Percentiles rank a stretch among this genome's conserved stretches.
These are phyloP conservation scores for Beauveria sp. DNA, from an alignment of 2,329 filamentous ascomycete species.

Conservation along the genomic window DNA sequence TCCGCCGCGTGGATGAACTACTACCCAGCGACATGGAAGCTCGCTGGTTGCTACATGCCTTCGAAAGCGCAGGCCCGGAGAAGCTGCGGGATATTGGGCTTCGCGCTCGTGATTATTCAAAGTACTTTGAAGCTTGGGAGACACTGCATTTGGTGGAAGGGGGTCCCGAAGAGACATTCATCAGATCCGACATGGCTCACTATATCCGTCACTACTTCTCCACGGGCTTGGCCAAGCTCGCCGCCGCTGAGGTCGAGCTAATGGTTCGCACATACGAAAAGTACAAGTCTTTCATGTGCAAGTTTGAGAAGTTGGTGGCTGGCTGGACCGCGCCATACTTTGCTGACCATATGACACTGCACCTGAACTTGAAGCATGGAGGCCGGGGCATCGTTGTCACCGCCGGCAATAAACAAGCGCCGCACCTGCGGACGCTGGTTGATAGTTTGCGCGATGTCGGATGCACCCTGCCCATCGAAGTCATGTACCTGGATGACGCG, in stretches of 20 bases:
- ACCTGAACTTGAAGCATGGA: neutral
- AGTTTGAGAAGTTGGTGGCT: neutral
- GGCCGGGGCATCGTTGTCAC: slow-evolving; percentile 3
- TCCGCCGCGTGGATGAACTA: neutral
- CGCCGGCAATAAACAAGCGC: neutral
- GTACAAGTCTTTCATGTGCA: neutral
- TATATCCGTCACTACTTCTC: slow-evolving; percentile 1
- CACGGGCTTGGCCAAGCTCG: neutral
- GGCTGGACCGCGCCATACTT: slow-evolving; percentile 4
- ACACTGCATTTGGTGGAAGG: neutral
- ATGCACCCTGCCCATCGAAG: slow-evolving; percentile 2
- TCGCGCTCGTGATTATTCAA: slow-evolving; percentile 1
- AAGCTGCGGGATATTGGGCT: slow-evolving; percentile 4
- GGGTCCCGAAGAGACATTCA: neutral
- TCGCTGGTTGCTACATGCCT: neutral
- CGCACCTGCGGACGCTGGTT: neutral
- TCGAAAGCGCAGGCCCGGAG: neutral
- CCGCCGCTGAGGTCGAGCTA: neutral
- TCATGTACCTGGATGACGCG: slow-evolving; percentile 1
- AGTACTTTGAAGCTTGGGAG: neutral
- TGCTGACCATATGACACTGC: slow-evolving; percentile 2
- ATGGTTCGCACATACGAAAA: neutral
- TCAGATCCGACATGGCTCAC: neutral
- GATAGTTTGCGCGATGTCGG: neutral
- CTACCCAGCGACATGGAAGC: neutral